A percentile compares a stretch with the other conserved stretches of the same genome.
Conservation (phyloP, 1,284 basidiomycete species). For the Fomitopsis palustris region DNA sequence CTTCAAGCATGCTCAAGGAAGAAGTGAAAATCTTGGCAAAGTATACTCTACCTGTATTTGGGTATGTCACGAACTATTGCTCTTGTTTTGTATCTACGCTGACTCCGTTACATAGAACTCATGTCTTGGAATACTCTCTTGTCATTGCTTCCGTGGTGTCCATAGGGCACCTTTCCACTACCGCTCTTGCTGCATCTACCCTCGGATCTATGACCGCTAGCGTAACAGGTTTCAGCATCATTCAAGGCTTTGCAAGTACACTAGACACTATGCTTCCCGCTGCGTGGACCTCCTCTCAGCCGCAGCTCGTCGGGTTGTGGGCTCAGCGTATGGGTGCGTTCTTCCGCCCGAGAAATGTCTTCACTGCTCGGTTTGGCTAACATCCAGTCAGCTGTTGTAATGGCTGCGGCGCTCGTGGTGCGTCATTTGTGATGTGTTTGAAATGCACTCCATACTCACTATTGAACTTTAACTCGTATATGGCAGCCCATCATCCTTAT, state of each 20-base stretch:
- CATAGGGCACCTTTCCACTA: slow-evolving; percentile 83
- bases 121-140: slow-evolving; percentile 73
- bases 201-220: slow-evolving; percentile 87
- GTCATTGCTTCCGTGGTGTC: slow-evolving; percentile 75
- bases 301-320: slow-evolving; percentile 87
- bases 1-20: slow-evolving; percentile 44
- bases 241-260: slow-evolving; percentile 84
- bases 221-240: slow-evolving; percentile 66
- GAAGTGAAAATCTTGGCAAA: slow-evolving; percentile 57
- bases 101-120: slow-evolving; percentile 45
- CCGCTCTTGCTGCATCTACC: slow-evolving; percentile 81
- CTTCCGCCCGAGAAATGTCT: not conserved
- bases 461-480: not conserved
- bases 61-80: slow-evolving; percentile 40
- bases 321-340: slow-evolving; percentile 79
- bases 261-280: slow-evolving; percentile 89
- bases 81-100: not conserved
- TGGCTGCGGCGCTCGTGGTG: slow-evolving; percentile 56
- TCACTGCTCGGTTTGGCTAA: not conserved
- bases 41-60: slow-evolving; percentile 68
- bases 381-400: slow-evolving; percentile 54
- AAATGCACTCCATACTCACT: not conserved
- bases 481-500: slow-evolving; percentile 58
- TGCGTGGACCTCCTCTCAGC: slow-evolving; percentile 86
- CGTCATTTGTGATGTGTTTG: slow-evolving; percentile 24